These are phyloP conservation scores for Macrocybe gigantea DNA, from an alignment of 768 basidiomycete species.

Conservation along the genomic window DNA sequence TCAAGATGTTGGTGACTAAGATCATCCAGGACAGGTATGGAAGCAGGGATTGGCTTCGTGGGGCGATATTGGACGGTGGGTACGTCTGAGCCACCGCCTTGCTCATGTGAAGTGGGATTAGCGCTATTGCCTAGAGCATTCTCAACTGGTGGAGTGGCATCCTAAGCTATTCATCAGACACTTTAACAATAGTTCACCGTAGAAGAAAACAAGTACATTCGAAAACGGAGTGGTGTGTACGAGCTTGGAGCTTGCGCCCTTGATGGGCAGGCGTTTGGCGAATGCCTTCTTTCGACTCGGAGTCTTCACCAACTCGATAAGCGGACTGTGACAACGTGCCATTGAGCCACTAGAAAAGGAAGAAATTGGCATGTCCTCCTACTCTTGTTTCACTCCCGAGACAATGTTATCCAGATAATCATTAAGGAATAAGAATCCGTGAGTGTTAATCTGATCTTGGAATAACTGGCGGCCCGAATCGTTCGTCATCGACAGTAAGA, in stretches of 20 bases:
- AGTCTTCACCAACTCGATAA: constrained; percentile 81
- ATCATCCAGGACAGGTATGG: constrained; percentile 21
- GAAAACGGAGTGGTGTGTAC: too few species aligned
- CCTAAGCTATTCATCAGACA: too few species aligned
- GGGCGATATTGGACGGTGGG: too few species aligned
- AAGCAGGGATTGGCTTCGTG: constrained; percentile 38
- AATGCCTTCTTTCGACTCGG: constrained; percentile 67
- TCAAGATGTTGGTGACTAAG: constrained; percentile 31
- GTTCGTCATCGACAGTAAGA: constrained; percentile 62
- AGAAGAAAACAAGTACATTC: too few species aligned
- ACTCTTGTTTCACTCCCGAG: constrained; percentile 64
- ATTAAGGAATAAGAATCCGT: constrained; percentile 76
- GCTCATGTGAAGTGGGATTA: too few species aligned
- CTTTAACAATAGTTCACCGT: too few species aligned
- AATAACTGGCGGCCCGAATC: constrained; percentile 70
- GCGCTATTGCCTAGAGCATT: too few species aligned
- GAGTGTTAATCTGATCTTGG: constrained; percentile 65
- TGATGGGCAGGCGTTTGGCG: constrained; percentile 18
- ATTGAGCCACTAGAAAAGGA: constrained; percentile 1
- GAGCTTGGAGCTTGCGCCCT: too few species aligned
- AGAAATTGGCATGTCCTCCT: constrained; percentile 10
- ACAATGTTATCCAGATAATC: constrained; percentile 74
- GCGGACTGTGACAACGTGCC: constrained; percentile 36
- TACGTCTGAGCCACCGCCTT: too few species aligned
- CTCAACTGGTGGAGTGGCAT: too few species aligned